Evolutionary conservation across 441 rosid species (phyloP), one percentile per base, ranked within the genome.

Genomic region (Bruguiera hainesii): DNA sequence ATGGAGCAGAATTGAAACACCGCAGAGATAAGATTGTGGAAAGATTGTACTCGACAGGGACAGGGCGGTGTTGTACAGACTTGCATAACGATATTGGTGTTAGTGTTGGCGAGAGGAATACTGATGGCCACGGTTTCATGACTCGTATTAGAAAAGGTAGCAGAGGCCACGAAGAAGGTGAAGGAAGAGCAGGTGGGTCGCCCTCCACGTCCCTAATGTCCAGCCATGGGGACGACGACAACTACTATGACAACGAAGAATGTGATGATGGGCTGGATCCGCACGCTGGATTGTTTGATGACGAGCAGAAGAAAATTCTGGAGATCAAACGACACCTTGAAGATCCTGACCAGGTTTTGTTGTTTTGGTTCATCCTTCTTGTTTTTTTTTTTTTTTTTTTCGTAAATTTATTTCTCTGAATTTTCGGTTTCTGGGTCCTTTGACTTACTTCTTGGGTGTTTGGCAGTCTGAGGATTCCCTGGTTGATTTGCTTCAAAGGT

Each of bases 401-500:
- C 2, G 37, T 33, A 31, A 31, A 31, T 31, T 31, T 31, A 31
- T 37, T 37, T 29, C 37, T 11, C 8, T 56, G 16, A 37, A 37
- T 37, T 37, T 42, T 60, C 53, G 1, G 13, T 63, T 35, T 7
- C 28, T 59, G 59, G 30, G 70, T 82, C 15, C 16, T 37, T 75
- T 73, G 69, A 52, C 60, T 69, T 73, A 31, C 63, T 28, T 80
- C 71, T 30, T 39, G 33, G 23, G 11, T 66, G 63, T 55, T 65
- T 58, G 76, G 53, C 75, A 94, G 99, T 75, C 93, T 62, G 97
- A 91, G 79, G 98, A 91, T 72, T 70, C 87, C 60, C 71, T 91
- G 80, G 85, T 91, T 67, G 93, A 87, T 75, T 75, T 94, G 83
- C 98, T 94, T 81, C 97, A 89, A 80, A 84, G 77, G 73, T 83